Conservation (phyloP, 202 grass and related monocot genomes). For the Carex sylvatica region DNA sequence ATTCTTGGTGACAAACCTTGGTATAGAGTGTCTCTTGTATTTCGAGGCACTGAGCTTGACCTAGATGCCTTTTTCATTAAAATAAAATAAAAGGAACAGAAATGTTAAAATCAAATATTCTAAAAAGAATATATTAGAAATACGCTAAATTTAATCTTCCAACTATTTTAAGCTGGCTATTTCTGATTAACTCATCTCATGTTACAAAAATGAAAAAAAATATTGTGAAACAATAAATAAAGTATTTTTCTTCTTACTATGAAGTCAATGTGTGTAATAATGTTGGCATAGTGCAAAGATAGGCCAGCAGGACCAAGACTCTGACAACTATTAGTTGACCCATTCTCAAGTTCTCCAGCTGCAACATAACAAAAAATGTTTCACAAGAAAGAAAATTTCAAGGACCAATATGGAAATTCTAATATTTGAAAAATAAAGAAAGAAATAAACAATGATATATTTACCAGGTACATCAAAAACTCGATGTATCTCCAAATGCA, state of each 20-base stretch:
- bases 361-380: conserved; percentile 30
- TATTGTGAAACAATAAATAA: neutral
- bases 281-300: conserved; percentile 82
- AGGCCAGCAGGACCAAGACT: conserved; percentile 62
- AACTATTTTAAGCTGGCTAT: conserved; percentile 1
- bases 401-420: neutral
- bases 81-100: neutral
- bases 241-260: conserved; percentile 49
- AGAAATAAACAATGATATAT: conserved; percentile 12
- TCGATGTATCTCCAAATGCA: conserved; percentile 64
- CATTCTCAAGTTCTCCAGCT: conserved; percentile 44
- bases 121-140: neutral
- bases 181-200: neutral
- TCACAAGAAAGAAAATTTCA: neutral
- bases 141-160: neutral
- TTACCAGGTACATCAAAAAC: conserved; percentile 59
- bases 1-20: conserved; percentile 64
- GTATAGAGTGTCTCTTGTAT: conserved; percentile 71
- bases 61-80: conserved; percentile 50
- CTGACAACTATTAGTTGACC: conserved; percentile 39
- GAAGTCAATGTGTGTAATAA: conserved; percentile 65
- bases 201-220: neutral
- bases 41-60: conserved; percentile 55
- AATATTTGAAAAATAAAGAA: neutral
- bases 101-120: neutral